These are phyloP conservation scores for Komagataella ulmi DNA, from an alignment of 805 yeast genomes.

Conservation along the genomic window DNA sequence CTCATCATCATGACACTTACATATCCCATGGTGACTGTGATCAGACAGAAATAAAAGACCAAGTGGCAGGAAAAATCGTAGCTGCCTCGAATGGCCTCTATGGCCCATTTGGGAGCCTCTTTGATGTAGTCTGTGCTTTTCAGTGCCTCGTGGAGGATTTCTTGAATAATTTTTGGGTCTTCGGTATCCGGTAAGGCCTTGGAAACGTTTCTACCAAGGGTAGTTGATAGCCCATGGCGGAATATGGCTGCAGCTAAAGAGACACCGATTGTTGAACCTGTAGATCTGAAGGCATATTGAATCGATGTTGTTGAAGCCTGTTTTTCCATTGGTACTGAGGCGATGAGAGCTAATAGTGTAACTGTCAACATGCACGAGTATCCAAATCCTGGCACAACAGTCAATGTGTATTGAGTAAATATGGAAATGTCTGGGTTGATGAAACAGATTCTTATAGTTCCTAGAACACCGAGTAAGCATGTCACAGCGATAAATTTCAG, in stretches of 20 bases:
- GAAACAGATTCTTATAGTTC: slow-evolving; percentile 21
- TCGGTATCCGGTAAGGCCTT: slow-evolving; percentile 20
- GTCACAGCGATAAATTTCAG: slow-evolving; percentile 26
- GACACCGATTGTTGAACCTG: slow-evolving; percentile 80
- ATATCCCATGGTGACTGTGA: slow-evolving; percentile 23
- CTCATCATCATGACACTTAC: slow-evolving; percentile 31
- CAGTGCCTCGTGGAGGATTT: slow-evolving; percentile 37
- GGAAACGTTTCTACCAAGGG: slow-evolving; percentile 13
- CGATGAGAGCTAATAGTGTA: slow-evolving; percentile 55
- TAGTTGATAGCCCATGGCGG: slow-evolving; percentile 28
- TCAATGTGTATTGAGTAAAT: slow-evolving; percentile 23
- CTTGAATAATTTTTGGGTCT: slow-evolving; percentile 20
- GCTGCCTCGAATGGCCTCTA: slow-evolving; percentile 29
- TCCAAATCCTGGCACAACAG: slow-evolving; percentile 45
- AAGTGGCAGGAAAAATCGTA: slow-evolving; percentile 40
- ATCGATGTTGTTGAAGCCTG: slow-evolving; percentile 79
- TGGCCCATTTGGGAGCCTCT: slow-evolving; percentile 40
- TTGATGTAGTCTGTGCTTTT: slow-evolving; percentile 42
- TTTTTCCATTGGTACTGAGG: slow-evolving; percentile 50
- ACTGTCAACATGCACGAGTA: slow-evolving; percentile 55
- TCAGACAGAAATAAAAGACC: slow-evolving; percentile 32
- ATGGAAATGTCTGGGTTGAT: slow-evolving; percentile 13
- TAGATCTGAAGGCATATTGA: slow-evolving; percentile 74
- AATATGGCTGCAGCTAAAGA: slow-evolving; percentile 56
- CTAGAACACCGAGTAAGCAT: slow-evolving; percentile 29